Evolutionary conservation across 441 rosid species (phyloP).

Genomic region (Pelargonium myrrhifolium): DNA sequence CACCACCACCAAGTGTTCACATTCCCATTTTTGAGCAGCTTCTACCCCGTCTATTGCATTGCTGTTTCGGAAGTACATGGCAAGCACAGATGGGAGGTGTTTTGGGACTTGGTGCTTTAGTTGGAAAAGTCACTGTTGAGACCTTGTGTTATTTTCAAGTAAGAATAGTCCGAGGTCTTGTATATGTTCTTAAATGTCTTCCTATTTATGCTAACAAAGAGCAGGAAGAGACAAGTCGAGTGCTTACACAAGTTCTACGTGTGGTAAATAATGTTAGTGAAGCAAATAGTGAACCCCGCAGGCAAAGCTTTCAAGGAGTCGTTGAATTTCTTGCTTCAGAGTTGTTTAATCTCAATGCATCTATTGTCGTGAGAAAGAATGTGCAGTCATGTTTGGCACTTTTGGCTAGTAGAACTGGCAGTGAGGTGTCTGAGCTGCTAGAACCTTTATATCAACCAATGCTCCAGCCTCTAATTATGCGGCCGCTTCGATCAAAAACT

Average conservation of each 20-base stretch:
- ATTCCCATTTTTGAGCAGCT: slow-evolving; percentile 97
- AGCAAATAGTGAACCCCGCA: slow-evolving; percentile 84
- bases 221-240: slow-evolving; percentile 98
- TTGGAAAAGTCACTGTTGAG: slow-evolving; percentile 97
- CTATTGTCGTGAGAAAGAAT: slow-evolving; percentile 77
- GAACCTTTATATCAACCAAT: slow-evolving; percentile 83
- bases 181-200: slow-evolving; percentile 88
- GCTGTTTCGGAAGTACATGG: slow-evolving; percentile 95
- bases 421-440: slow-evolving; percentile 93
- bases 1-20: slow-evolving; percentile 83
- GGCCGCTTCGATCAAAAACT: slow-evolving; percentile 82
- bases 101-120: slow-evolving; percentile 91
- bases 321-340: slow-evolving; percentile 89
- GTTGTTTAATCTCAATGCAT: slow-evolving; percentile 83
- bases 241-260: slow-evolving; percentile 90
- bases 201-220: slow-evolving; percentile 88
- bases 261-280: slow-evolving; percentile 96
- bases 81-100: slow-evolving; percentile 99
- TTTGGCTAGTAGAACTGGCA: slow-evolving; percentile 96
- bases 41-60: slow-evolving; percentile 89
- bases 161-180: slow-evolving; percentile 72
- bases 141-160: slow-evolving; percentile 82
- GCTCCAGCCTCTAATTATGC: slow-evolving; percentile 84
- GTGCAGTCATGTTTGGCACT: slow-evolving; percentile 93
- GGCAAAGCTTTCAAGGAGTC: slow-evolving; percentile 82